A percentile compares a stretch with the other conserved stretches of the same genome.
Conservation (phyloP, 805 yeast genomes). For the Lachancea mirantina region DNA sequence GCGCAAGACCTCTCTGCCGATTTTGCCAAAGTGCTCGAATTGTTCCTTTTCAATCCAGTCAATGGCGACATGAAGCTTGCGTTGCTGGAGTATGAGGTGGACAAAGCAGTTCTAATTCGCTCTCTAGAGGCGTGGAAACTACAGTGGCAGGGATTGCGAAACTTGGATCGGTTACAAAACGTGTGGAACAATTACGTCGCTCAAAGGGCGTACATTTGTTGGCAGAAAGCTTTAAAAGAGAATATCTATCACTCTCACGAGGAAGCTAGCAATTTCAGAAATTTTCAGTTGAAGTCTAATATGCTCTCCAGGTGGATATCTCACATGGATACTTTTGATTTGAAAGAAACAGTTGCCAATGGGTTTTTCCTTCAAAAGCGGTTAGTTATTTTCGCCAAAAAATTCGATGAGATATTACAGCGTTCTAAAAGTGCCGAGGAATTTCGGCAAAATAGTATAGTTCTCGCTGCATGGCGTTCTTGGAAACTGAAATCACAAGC, state of each 20-base stretch:
- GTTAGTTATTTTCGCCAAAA: no score
- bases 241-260: slow-evolving; percentile 1
- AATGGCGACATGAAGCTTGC: slow-evolving; percentile 21
- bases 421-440: no score
- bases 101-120: slow-evolving; percentile 7
- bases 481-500: no score
- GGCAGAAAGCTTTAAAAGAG: slow-evolving; percentile 9
- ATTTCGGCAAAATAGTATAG: no score
- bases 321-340: slow-evolving; percentile 12
- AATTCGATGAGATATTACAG: no score
- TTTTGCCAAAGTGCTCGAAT: slow-evolving; percentile 14
- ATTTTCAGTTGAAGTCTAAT: slow-evolving; percentile 13
- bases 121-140: slow-evolving; percentile 17
- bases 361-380: slow-evolving; percentile 19
- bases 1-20: slow-evolving; percentile 13
- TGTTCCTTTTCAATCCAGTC: slow-evolving; percentile 22
- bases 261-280: slow-evolving; percentile 14
- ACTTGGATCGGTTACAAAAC: slow-evolving; percentile 10
- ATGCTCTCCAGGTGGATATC: slow-evolving; percentile 17
- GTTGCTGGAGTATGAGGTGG: slow-evolving; percentile 13
- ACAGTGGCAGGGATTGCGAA: slow-evolving; percentile 7
- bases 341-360: slow-evolving; percentile 20
- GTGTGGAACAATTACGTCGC: slow-evolving; percentile 14
- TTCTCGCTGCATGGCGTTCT: no score
- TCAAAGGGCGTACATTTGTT: slow-evolving; percentile 10